phyloP scores from a whole-genome alignment of 2,329 filamentous ascomycete species.

The Aspergillus awamori region DNA sequence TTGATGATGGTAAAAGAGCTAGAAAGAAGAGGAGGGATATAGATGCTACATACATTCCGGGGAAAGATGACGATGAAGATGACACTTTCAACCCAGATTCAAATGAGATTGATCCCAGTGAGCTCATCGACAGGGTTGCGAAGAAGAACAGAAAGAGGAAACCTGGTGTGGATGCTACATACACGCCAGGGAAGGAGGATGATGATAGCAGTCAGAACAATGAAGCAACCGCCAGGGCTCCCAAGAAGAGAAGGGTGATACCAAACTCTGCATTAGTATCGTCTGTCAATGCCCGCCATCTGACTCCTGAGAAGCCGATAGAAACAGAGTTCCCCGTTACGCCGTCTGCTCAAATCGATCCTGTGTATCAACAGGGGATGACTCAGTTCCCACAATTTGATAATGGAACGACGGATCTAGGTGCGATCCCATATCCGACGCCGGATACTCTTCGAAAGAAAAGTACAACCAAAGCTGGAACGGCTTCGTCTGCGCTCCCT shows the following conservation, averaged over 20 bases:
- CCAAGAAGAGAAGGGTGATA: neutral
- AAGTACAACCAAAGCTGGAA: neutral
- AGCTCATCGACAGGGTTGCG: neutral
- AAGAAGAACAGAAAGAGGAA: conserved; percentile 5
- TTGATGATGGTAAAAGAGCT: neutral
- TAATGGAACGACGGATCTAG: neutral
- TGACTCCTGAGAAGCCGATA: neutral
- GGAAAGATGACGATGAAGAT: neutral
- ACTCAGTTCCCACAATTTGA: neutral
- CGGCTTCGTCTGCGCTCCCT: neutral
- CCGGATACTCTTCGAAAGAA: neutral
- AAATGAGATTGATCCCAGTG: neutral
- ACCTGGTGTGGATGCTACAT: conserved; percentile 5
- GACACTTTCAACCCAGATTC: neutral
- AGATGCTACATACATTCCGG: neutral
- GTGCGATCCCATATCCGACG: neutral
- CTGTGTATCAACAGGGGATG: neutral
- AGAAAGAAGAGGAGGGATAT: neutral
- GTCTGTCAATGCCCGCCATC: conserved; percentile 13
- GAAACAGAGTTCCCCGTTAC: neutral
- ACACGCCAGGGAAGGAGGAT: conserved; percentile 4
- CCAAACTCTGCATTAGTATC: neutral
- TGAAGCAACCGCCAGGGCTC: neutral
- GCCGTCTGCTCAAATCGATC: neutral
- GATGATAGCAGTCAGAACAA: conserved; percentile 20